Base-by-base conservation (phyloP, 495 filamentous ascomycete genomes). In the Penicillium simplicissimum region DNA sequence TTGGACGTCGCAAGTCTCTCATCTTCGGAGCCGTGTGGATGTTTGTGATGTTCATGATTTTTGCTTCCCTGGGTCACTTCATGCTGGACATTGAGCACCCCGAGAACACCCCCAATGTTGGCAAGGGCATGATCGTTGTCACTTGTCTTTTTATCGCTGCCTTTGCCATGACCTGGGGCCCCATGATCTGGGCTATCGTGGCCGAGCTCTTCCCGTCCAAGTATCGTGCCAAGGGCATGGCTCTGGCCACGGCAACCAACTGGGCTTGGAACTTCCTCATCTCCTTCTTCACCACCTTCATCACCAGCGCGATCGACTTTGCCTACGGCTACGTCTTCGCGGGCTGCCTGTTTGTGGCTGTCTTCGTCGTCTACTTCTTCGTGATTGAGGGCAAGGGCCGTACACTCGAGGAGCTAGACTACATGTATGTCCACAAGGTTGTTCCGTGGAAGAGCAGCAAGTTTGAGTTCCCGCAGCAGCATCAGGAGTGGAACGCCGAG, bases 241-340 rank as follows among this genome's bases (percentile, higher is more conserved):
- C 87, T 17, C 67, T 92, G 9, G 86, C 89, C 5, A 93, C 91
- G 0, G 85, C 88, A 9, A 84, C 85, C 36, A 96, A 94, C 77
- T 96, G 92, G 92, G 77, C 86, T 23, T 93, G 87, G 87, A 96
- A 95, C 71, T 96, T 93, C 78, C 69, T 93, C 53, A 83, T 94
- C 62, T 83, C 84, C 10, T 91, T 92, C 78, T 88, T 92, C 73
- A 91, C 90, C 0, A 87, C 90, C 0, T 86, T 88, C 69, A 90
- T 90, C 65, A 86, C 83, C 9, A 67, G 70, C 1, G 80, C 78
- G 3, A 92, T 94, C 64, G 80, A 84, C 47, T 93, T 86, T 74
- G 73, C 78, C 8, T 92, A 90, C 69, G 90, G 90, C 15, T 93
- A 89, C 68, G 84, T 94, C 63, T 92, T 93, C 59, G 89, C 87